Base-by-base conservation (phyloP, 2,329 filamentous ascomycete genomes). In the Apiospora marii region DNA sequence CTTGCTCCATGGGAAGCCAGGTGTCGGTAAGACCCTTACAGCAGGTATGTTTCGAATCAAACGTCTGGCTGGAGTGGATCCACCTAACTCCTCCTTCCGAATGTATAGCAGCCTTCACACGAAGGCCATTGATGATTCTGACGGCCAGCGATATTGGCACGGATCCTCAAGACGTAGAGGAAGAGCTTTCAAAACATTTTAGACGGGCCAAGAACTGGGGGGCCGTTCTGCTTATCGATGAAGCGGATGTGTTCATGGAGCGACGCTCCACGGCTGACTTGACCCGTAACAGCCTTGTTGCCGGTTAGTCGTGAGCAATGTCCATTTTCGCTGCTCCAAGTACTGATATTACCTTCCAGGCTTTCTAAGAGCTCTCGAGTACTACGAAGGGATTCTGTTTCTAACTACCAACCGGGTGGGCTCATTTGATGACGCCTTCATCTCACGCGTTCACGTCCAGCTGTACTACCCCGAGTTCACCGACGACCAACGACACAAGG, bases 1-100 rank as follows among this genome's bases (percentile, higher is more conserved):
- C 78, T 80, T 89, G 19, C 83, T 89, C 0, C 86, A 88, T 74
- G 86, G 87, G 22, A 83, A 84, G 12, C 87, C 87, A 1, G 88
- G 87, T n/a, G 86, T 89, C 0, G 88, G 77, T 70, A 73, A 75
- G 73, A 73, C 69, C 3, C 43, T 51, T 19, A 73, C 64, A 30
- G 67, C 67, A 1, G 67, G 41, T 68, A 30, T 6, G 58, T 64
- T 7, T n/a, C 1, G 4, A 10, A 4, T 67, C 2, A 19, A 67
- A 2, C 1, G 1, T n/a, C 4, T 1, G 7, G 3, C 7, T 37
- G 16, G 1, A 1, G 0, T 16, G 2, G 0, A 10, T 37, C 1
- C 14, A 8, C 6, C 53, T 61, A 22, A 64, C 19, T 5, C 19
- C 4, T 0, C 5, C 8, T 12, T 6, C 12, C 46, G 67, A 68